Conservation (phyloP, 2,329 filamentous ascomycete species). For the Hymenoscyphus infarciens region DNA sequence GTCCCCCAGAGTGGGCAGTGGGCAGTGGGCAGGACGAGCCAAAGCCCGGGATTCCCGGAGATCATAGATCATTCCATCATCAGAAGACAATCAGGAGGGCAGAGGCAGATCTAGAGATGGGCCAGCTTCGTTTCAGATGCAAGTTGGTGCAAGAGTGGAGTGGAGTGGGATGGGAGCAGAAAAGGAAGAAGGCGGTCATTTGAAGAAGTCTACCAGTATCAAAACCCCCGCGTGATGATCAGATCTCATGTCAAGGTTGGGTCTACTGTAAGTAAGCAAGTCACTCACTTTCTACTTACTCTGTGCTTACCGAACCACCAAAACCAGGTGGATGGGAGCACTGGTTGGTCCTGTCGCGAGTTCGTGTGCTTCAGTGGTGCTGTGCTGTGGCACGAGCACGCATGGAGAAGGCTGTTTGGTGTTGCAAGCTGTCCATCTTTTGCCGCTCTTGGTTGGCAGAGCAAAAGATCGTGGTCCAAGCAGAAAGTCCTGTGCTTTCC, state of each 20-base stretch:
- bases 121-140: neutral
- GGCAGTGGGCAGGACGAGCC: neutral
- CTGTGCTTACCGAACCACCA: too few relatives aligned
- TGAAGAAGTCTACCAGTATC: neutral
- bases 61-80: conserved; percentile 2
- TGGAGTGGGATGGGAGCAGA: neutral
- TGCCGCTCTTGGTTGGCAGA: neutral
- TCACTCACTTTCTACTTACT: neutral
- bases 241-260: neutral
- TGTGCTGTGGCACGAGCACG: too few relatives aligned
- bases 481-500: neutral
- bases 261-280: too few relatives aligned
- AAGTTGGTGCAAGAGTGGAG: neutral
- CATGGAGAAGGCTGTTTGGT: neutral
- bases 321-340: neutral
- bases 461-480: neutral
- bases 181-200: neutral
- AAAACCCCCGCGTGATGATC: neutral
- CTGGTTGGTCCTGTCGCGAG: neutral
- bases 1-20: too few relatives aligned
- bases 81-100: neutral
- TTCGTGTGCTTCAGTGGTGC: neutral
- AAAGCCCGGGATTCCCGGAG: neutral
- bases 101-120: too few relatives aligned
- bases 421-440: neutral